These are phyloP conservation scores for Mortierella claussenii DNA, from an alignment of 192 early-diverging fungal species.

Conservation along the genomic window DNA sequence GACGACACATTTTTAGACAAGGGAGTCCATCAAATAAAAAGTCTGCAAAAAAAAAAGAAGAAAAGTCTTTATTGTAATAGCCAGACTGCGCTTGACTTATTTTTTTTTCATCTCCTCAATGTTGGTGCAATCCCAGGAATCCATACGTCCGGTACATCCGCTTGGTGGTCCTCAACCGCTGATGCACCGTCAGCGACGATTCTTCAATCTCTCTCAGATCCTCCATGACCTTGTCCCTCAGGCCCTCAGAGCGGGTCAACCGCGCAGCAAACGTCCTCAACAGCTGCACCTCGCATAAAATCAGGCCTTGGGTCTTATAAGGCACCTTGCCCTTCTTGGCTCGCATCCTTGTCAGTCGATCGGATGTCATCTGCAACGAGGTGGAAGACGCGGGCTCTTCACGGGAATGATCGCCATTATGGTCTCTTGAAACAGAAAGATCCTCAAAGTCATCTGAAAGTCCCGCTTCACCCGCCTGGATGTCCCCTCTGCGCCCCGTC, in stretches of 20 bases:
- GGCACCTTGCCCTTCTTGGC: conserved; percentile 52
- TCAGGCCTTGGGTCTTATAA: conserved; percentile 72
- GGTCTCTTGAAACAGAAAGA: conserved; percentile 13
- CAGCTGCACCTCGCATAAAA: conserved; percentile 71
- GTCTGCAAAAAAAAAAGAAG: neutral
- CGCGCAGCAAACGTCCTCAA: conserved; percentile 58
- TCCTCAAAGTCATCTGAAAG: conserved; percentile 18
- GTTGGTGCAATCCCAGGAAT: conserved; percentile 57
- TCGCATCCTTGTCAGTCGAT: conserved; percentile 26
- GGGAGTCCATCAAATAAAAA: neutral
- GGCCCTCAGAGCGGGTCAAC: conserved; percentile 58
- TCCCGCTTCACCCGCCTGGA: neutral
- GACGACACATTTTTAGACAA: neutral
- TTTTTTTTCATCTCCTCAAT: too few relatives aligned
- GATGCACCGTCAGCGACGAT: conserved; percentile 52
- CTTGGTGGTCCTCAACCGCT: conserved; percentile 35
- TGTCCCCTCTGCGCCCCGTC: neutral
- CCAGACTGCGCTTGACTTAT: too few relatives aligned
- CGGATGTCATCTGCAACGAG: conserved; percentile 14
- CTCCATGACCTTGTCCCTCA: conserved; percentile 74
- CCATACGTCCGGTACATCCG: neutral
- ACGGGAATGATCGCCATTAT: neutral
- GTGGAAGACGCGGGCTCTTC: neutral
- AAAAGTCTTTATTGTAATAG: neutral
- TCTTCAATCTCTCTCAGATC: conserved; percentile 86